These are phyloP conservation scores for Kodamaea sagamina DNA, from an alignment of 805 yeast species.

Conservation along the genomic window DNA sequence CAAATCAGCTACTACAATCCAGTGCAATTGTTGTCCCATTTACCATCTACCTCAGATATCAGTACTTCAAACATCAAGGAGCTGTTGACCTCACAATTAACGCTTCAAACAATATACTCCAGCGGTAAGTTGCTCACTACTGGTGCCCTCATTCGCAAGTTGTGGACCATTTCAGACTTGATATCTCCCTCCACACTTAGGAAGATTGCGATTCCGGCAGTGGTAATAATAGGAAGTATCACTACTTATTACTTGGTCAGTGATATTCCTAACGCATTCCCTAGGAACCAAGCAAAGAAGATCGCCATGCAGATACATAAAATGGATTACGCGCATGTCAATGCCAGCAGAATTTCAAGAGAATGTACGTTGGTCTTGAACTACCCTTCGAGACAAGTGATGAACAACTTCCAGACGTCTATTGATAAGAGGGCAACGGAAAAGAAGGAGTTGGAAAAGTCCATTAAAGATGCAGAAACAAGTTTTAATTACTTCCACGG, in stretches of 20 bases:
- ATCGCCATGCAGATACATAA: conserved; percentile 61
- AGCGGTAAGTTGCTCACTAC: conserved; percentile 42
- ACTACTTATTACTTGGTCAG: conserved; percentile 63
- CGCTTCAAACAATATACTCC: conserved; percentile 42
- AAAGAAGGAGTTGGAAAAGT: conserved; percentile 55
- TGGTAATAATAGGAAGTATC: conserved; percentile 51
- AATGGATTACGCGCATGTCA: conserved; percentile 75
- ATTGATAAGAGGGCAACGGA: conserved; percentile 62
- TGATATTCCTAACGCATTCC: conserved; percentile 89
- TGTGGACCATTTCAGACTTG: conserved; percentile 34
- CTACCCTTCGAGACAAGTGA: conserved; percentile 81
- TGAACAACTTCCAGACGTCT: conserved; percentile 63
- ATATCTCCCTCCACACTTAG: conserved; percentile 43
- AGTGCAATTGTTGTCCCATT: conserved; percentile 26
- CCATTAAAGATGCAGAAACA: conserved; percentile 56
- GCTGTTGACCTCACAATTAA: conserved; percentile 37
- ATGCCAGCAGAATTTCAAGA: conserved; percentile 74
- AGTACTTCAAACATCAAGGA: conserved; percentile 29
- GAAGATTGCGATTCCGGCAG: conserved; percentile 55
- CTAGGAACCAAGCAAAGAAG: conserved; percentile 76
- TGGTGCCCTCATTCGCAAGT: conserved; percentile 44
- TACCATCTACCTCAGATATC: conserved; percentile 14
- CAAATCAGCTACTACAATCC: conserved; percentile 40
- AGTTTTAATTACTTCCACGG: conserved; percentile 57
- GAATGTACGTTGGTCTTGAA: conserved; percentile 82